Percentiles rank a stretch among this genome's conserved stretches.
These are phyloP conservation scores for Phytophthora palmivora DNA, from an alignment of 352 stramenopile genomes.

Conservation along the genomic window DNA sequence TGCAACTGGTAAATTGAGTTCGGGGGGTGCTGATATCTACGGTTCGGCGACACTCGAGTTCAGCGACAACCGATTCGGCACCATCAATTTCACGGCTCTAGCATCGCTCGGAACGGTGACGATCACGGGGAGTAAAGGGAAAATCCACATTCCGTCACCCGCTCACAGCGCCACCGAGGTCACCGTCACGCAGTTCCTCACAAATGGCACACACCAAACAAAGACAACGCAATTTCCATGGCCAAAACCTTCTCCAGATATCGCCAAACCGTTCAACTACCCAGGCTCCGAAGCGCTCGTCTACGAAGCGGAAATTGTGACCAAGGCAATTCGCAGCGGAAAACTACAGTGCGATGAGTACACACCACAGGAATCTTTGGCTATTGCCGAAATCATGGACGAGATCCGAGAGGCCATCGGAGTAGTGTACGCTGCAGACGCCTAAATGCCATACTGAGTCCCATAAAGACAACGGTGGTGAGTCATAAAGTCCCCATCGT, in stretches of 20 bases:
- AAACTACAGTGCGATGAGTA: conserved; percentile 50
- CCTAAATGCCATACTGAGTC: too few species aligned
- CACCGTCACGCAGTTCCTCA: conserved; percentile 15
- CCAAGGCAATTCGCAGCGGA: conserved; percentile 41
- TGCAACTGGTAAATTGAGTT: conserved; percentile 49
- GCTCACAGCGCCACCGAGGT: conserved; percentile 30
- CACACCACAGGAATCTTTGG: conserved; percentile 55
- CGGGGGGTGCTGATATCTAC: conserved; percentile 65
- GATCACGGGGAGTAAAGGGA: conserved; percentile 77
- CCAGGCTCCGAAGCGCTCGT: conserved; percentile 47
- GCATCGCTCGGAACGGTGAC: conserved; percentile 69
- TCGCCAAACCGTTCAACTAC: not conserved
- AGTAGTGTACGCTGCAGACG: conserved; percentile 38
- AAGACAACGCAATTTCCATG: conserved; percentile 30
- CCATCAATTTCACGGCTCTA: conserved; percentile 67
- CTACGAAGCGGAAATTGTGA: conserved; percentile 73
- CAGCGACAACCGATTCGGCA: conserved; percentile 52
- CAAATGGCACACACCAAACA: conserved; percentile 7
- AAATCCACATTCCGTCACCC: conserved; percentile 64
- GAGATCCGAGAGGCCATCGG: conserved; percentile 54
- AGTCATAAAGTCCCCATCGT: too few species aligned
- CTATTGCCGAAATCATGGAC: conserved; percentile 65
- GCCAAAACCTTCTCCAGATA: conserved; percentile 10
- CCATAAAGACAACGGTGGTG: too few species aligned
- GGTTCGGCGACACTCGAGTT: conserved; percentile 65